A percentile compares a stretch with the other conserved stretches of the same genome.
These are phyloP conservation scores for Westerdykella sp. DNA, from an alignment of 2,329 filamentous ascomycete species.

Conservation along the genomic window DNA sequence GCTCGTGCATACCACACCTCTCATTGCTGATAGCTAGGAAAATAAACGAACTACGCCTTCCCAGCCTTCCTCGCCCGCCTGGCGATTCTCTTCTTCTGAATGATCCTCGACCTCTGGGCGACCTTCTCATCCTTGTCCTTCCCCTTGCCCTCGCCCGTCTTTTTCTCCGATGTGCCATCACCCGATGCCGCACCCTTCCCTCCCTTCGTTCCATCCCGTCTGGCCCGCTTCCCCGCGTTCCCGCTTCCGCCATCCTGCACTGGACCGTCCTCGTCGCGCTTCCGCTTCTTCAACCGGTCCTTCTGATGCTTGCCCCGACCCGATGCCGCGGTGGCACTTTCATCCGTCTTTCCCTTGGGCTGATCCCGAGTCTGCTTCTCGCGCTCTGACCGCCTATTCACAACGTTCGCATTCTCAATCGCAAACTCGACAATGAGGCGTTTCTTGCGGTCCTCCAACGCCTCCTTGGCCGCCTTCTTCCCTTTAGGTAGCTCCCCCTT, in stretches of 20 bases:
- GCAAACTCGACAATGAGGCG: slow-evolving; percentile 93
- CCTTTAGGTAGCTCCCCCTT: slow-evolving; percentile 42
- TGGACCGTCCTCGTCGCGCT: slow-evolving; percentile 4
- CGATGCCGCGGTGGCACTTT: slow-evolving; percentile 31
- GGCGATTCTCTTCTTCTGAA: slow-evolving; percentile 75
- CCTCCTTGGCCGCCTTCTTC: slow-evolving; percentile 37
- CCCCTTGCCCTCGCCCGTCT: slow-evolving; percentile 12
- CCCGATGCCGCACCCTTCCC: slow-evolving; percentile 1
- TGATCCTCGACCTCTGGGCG: slow-evolving; percentile 66
- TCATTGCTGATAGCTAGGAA: too few species aligned
- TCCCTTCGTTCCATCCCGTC: too few species aligned
- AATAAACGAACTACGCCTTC: slow-evolving; percentile 36
- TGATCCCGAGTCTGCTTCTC: slow-evolving; percentile 52
- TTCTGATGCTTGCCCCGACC: slow-evolving; percentile 23
- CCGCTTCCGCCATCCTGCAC: slow-evolving; percentile 6
- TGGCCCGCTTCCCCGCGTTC: slow-evolving; percentile 35
- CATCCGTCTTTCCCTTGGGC: slow-evolving; percentile 36
- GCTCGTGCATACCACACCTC: too few species aligned
- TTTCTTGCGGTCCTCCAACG: slow-evolving; percentile 69
- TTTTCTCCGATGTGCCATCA: slow-evolving; percentile 4
- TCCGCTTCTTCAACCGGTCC: slow-evolving; percentile 12
- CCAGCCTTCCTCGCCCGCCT: slow-evolving; percentile 55
- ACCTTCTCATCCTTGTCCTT: slow-evolving; percentile 47
- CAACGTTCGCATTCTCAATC: slow-evolving; percentile 94
- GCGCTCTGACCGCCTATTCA: slow-evolving; percentile 65